Conservation (phyloP, 2,329 filamentous ascomycete genomes). For the Cladobotryum protrusum region DNA sequence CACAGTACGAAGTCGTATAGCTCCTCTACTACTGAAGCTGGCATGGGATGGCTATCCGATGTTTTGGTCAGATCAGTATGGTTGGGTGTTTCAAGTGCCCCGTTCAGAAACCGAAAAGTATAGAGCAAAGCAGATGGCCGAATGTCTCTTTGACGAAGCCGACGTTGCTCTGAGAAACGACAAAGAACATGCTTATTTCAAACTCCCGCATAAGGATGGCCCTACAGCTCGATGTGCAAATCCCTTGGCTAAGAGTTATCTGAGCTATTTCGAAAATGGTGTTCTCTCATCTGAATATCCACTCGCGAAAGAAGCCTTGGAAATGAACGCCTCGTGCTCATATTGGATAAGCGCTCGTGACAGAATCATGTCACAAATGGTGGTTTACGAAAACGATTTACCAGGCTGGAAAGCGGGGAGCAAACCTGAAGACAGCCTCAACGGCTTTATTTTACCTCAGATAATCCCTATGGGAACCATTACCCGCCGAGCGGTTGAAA, state of each 20-base stretch:
- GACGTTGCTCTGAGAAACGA: constrained; percentile 62
- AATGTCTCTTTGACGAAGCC: constrained; percentile 73
- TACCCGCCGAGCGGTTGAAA: constrained; percentile 88
- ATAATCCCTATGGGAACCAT: constrained; percentile 98
- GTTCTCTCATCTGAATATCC: constrained; percentile 79
- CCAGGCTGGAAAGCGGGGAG: constrained; percentile 3
- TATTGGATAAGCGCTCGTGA: constrained; percentile 98
- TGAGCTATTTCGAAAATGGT: constrained; percentile 85
- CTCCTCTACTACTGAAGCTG: constrained; percentile 75
- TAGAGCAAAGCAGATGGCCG: constrained; percentile 61
- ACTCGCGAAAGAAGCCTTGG: constrained; percentile 88
- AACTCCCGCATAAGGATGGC: constrained; percentile 93
- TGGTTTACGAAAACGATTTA: constrained; percentile 71
- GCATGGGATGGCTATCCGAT: constrained; percentile 86
- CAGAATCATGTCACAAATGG: constrained; percentile 90
- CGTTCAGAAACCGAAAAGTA: constrained; percentile 57
- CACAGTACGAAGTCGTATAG: constrained; percentile 80
- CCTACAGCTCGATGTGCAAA: constrained; percentile 76
- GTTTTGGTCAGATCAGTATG: constrained; percentile 87
- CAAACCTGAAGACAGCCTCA: constrained; percentile 14
- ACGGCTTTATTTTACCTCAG: constrained; percentile 86
- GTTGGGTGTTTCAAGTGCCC: constrained; percentile 84
- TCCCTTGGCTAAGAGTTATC: constrained; percentile 85
- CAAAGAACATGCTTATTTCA: constrained; percentile 66
- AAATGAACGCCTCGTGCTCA: constrained; percentile 98